These are phyloP conservation scores for Lichina pygmaea DNA, from an alignment of 495 filamentous ascomycete species.

Conservation along the genomic window DNA sequence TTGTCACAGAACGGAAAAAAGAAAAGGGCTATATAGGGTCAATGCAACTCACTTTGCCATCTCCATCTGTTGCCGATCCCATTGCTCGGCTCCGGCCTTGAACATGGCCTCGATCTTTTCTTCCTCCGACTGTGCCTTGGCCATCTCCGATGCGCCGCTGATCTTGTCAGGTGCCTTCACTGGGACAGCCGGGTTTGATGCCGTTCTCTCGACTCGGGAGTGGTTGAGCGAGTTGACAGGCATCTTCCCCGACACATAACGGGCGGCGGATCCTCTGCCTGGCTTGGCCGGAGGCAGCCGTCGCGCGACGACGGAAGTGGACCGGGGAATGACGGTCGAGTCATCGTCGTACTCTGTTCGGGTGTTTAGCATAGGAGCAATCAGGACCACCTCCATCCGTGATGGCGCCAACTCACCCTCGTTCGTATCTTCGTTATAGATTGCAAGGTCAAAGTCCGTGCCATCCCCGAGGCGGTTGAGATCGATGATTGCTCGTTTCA, in stretches of 20 bases:
- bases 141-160: slow-evolving; percentile 30
- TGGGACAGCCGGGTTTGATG: slow-evolving; percentile 20
- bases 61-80: slow-evolving; percentile 67
- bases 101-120: slow-evolving; percentile 79
- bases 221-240: slow-evolving; percentile 65
- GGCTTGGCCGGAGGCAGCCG: slow-evolving; percentile 58
- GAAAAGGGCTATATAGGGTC: not conserved
- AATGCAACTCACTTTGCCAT: slow-evolving; percentile 59
- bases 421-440: slow-evolving; percentile 70
- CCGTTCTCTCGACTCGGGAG: slow-evolving; percentile 38
- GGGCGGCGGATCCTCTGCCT: slow-evolving; percentile 65
- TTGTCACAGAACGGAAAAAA: slow-evolving; percentile 1
- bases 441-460: slow-evolving; percentile 83
- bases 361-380: slow-evolving; percentile 1
- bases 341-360: slow-evolving; percentile 80
- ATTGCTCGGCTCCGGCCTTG: slow-evolving; percentile 57
- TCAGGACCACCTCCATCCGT: not conserved
- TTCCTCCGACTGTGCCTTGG: slow-evolving; percentile 58
- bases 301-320: slow-evolving; percentile 74
- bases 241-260: slow-evolving; percentile 95
- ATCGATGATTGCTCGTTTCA: slow-evolving; percentile 93
- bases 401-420: slow-evolving; percentile 42
- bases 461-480: slow-evolving; percentile 84
- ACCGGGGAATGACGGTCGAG: slow-evolving; percentile 79
- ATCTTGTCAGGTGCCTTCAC: slow-evolving; percentile 15